phyloP scores from a whole-genome alignment of 306 rosid species.

The Vigna unguiculata region DNA sequence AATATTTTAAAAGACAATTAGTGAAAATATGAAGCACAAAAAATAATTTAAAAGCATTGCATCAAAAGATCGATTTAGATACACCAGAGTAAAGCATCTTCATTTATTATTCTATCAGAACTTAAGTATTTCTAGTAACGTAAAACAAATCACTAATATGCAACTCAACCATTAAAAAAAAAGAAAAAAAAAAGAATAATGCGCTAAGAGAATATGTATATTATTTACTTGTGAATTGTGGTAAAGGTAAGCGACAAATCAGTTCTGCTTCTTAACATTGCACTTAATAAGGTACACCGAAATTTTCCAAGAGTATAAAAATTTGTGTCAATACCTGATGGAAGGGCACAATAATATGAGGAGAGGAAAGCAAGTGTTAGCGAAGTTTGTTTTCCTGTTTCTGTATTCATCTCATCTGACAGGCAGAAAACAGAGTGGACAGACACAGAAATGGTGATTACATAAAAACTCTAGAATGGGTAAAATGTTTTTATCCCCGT shows the following conservation, averaged over 20 bases:
- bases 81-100: not conserved
- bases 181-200: too few relatives aligned
- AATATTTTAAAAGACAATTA: too few relatives aligned
- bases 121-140: not conserved
- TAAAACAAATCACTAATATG: not conserved
- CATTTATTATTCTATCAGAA: not conserved
- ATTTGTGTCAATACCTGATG: conserved; percentile 18
- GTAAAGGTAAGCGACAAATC: not conserved
- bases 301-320: not conserved
- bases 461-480: conserved; percentile 35
- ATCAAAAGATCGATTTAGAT: not conserved
- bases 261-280: not conserved
- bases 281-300: not conserved
- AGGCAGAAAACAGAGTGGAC: conserved; percentile 44
- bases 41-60: not conserved
- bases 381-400: conserved; percentile 13
- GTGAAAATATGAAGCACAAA: not conserved
- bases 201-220: not conserved
- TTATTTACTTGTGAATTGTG: not conserved
- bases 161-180: not conserved
- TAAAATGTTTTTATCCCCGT: too few relatives aligned
- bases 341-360: conserved; percentile 12
- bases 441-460: conserved; percentile 41
- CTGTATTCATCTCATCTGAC: conserved; percentile 45
- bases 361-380: not conserved